Evolutionary conservation across 2,329 filamentous ascomycete species (phyloP).

Genomic region (Westerdykella ornata): DNA sequence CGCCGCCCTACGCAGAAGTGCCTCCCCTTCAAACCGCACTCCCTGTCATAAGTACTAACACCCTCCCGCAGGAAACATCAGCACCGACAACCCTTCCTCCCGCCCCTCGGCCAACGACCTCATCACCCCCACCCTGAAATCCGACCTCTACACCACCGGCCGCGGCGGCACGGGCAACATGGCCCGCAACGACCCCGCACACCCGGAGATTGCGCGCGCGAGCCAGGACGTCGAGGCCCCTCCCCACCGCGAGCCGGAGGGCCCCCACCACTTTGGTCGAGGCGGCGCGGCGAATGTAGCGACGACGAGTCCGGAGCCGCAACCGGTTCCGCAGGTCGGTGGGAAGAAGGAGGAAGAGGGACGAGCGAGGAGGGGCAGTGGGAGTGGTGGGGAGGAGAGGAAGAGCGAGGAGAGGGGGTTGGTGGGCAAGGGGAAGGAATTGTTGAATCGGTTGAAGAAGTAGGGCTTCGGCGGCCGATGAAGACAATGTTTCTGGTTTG

Average conservation of each 20-base stretch:
- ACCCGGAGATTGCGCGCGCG: slow-evolving; percentile 61
- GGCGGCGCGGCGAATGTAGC: slow-evolving; percentile 68
- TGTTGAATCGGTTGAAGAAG: slow-evolving; percentile 42
- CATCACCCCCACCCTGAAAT: slow-evolving; percentile 76
- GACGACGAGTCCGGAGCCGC: slow-evolving; percentile 44
- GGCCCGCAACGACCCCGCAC: slow-evolving; percentile 64
- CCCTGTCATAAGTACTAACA: slow-evolving; percentile 9
- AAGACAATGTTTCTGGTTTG: too few relatives aligned
- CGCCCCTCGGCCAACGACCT: slow-evolving; percentile 52
- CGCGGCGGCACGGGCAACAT: slow-evolving; percentile 87
- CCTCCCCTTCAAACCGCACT: neutral
- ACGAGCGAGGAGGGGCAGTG: slow-evolving; percentile 23
- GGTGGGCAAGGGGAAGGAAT: slow-evolving; percentile 50
- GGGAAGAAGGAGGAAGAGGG: slow-evolving; percentile 35
- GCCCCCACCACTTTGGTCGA: slow-evolving; percentile 61
- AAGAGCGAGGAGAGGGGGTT: slow-evolving; percentile 32
- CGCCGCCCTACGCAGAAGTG: neutral
- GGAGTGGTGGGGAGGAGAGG: slow-evolving; percentile 9
- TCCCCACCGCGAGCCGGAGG: slow-evolving; percentile 47
- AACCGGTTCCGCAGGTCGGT: slow-evolving; percentile 23
- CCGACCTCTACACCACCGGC: slow-evolving; percentile 78
- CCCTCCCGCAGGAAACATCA: slow-evolving; percentile 45
- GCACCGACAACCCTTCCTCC: slow-evolving; percentile 32
- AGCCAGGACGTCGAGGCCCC: slow-evolving; percentile 72
- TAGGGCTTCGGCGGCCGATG: slow-evolving; percentile 6